Evolutionary conservation across 1,284 basidiomycete genomes (phyloP), one percentile per base, ranked within the genome.

Genomic region (Mrakiaceae sp.): DNA sequence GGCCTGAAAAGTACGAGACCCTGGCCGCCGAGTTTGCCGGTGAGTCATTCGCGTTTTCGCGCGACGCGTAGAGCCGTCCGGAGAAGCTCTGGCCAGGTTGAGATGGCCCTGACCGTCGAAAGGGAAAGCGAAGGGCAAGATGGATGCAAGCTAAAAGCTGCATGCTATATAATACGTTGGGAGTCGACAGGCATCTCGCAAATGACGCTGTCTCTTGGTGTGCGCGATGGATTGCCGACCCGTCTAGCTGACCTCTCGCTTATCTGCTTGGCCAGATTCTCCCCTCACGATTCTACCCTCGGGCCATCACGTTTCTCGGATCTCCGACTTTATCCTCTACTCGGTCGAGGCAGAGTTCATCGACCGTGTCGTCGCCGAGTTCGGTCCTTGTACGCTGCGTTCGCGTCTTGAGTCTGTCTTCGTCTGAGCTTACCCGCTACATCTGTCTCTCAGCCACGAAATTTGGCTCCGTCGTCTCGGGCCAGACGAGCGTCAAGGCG

Each of bases 401-500:
- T 6, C 40, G 43, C 3, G 8, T 47, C 49, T 51, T 14, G 16
- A 16, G n/a, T 78, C 4, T 52, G 16, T 39, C 39, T n/a, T 12
- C 46, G 12, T 54, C 16, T 64, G 57, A 44, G 9, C 49, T 62
- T 64, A 52, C 59, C 51, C 58, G 27, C 63, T 46, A 10, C 11
- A 53, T 56, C 42, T 59, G 40, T 2, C 16, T 44, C 42, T 44
- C 71, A 93, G 90, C 93, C 9, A 96, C 93, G 4, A 98, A 97
- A 77, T 77, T 94, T 16, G 85, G 90, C 27, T 89, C 95, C 1
- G 87, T 97, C 60, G 94, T 98, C 6, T 85, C 91, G 0, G 95
- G 92, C 0, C 95, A 98, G 77, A 98, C 95, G 0, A 94, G 90
- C 0, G 95, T 98, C 66, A 98, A 98, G 75, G 90, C 92, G 0